Evolutionary conservation across 352 stramenopile species (phyloP).

Genomic region (Phytopythium helicoides): DNA sequence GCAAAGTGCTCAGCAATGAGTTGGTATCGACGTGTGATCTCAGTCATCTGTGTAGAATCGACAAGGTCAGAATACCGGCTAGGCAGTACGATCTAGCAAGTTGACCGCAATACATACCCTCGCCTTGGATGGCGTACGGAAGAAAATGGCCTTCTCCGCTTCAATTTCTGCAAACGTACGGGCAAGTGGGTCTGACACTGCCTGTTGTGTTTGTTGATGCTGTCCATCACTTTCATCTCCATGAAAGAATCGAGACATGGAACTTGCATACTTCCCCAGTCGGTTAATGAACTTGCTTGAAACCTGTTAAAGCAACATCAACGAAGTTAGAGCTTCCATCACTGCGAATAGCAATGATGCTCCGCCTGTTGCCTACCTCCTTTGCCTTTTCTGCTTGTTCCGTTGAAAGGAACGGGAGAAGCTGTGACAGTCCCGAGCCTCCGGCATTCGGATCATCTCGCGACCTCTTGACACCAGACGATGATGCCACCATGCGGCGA

Average conservation of each 20-base stretch:
- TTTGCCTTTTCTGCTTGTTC: constrained; percentile 79
- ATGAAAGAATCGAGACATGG: constrained; percentile 54
- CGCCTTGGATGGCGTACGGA: constrained; percentile 62
- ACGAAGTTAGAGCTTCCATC: neutral
- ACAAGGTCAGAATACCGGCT: too few relatives aligned
- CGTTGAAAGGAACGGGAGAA: constrained; percentile 63
- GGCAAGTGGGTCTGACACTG: constrained; percentile 31
- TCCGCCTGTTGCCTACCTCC: constrained; percentile 37
- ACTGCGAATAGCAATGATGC: neutral
- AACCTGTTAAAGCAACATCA: constrained; percentile 14
- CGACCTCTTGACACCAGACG: constrained; percentile 32
- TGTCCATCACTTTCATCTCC: constrained; percentile 58
- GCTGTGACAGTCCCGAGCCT: constrained; percentile 34
- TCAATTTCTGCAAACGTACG: constrained; percentile 53
- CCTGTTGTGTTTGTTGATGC: constrained; percentile 10
- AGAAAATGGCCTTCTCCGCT: constrained; percentile 58
- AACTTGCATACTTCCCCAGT: constrained; percentile 62
- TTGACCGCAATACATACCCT: constrained; percentile 49
- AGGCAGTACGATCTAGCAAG: too few relatives aligned
- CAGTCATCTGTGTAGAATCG: constrained; percentile 81
- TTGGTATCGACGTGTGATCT: constrained; percentile 74
- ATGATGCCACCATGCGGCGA: constrained; percentile 58
- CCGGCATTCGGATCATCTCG: constrained; percentile 24
- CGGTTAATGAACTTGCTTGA: constrained; percentile 82
- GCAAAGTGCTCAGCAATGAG: constrained; percentile 66